Conservation (phyloP, 371 early-diverging fungal species). For the Mortierella sp. region DNA sequence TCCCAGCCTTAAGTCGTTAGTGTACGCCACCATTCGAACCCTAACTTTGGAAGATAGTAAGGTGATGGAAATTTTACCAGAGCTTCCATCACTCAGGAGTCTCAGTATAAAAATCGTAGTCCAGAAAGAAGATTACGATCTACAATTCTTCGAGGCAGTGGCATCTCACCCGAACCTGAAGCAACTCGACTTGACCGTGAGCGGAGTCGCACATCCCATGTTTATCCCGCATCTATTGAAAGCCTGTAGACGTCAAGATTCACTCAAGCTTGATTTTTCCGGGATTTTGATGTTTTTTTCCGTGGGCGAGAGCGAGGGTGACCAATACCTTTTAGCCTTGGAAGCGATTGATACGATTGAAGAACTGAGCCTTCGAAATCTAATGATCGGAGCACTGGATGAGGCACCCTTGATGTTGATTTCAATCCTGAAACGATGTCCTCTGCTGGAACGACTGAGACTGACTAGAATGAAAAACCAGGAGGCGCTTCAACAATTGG, state of each 20-base stretch:
- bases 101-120: background rate
- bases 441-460: too few relatives aligned
- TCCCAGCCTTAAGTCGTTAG: background rate
- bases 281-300: too few relatives aligned
- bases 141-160: background rate
- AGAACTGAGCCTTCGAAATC: background rate
- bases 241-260: background rate
- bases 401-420: background rate
- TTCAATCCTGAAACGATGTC: too few relatives aligned
- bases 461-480: too few relatives aligned
- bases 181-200: background rate
- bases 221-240: background rate
- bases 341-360: background rate
- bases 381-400: background rate
- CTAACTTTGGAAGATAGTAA: background rate
- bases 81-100: background rate
- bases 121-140: background rate
- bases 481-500: too few relatives aligned
- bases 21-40: background rate
- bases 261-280: background rate
- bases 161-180: background rate
- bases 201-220: background rate
- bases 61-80: background rate
- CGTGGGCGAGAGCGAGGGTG: background rate
- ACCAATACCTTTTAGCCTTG: background rate